Evolutionary conservation across 495 filamentous ascomycete genomes (phyloP).

Genomic region (Extremus antarcticus): DNA sequence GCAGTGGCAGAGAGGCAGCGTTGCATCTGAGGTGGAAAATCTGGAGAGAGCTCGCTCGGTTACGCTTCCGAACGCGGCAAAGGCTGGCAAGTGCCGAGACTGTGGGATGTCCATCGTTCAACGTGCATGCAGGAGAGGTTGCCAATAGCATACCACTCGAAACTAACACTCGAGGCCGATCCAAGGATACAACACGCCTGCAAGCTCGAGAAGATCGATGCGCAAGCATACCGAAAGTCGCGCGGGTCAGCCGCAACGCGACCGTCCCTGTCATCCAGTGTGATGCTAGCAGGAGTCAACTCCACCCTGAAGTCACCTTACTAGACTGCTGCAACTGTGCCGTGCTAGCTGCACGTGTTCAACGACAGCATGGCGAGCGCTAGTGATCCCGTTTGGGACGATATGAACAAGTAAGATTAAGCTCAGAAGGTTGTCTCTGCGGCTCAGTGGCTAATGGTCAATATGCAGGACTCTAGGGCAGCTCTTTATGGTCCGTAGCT

Average conservation of each 20-base stretch:
- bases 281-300: neutral
- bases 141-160: too few species aligned
- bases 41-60: neutral
- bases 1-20: neutral
- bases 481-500: conserved; percentile 53
- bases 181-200: too few species aligned
- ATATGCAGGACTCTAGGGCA: conserved; percentile 58
- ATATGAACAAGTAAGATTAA: conserved; percentile 38
- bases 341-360: neutral
- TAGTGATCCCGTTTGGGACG: conserved; percentile 60
- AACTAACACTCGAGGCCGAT: too few species aligned
- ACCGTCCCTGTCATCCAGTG: neutral
- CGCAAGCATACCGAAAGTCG: neutral
- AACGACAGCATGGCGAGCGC: conserved; percentile 8
- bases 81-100: too few species aligned
- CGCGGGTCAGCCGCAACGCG: neutral
- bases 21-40: neutral
- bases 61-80: too few species aligned
- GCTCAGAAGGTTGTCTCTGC: neutral
- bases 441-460: conserved; percentile 5
- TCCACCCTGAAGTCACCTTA: neutral
- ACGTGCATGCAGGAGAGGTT: too few species aligned
- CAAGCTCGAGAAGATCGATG: neutral
- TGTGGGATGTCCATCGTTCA: too few species aligned
- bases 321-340: too few species aligned